Base-by-base conservation (phyloP, 2,329 filamentous ascomycete species). In the Claviceps citrina region DNA sequence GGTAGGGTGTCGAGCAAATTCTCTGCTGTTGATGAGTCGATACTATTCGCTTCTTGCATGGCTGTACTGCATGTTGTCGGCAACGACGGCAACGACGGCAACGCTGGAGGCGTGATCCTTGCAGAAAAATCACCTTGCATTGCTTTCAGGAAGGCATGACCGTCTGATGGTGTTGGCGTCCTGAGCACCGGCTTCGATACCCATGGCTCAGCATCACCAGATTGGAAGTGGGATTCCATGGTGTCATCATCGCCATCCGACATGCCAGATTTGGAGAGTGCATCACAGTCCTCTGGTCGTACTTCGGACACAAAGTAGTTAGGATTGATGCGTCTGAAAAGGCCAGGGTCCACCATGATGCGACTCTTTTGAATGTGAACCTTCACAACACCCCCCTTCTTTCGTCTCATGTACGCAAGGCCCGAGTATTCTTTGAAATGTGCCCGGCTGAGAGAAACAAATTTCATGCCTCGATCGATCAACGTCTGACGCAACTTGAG, bases 341-440 rank as follows among this genome's bases (percentile, higher is more conserved):
- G 83, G 3, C 76, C 76, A 0, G 84, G 76, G 53, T 94, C 87
- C 19, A 94, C 68, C 85, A 94, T 94, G 46, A 93, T 71, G 24
- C 87, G 78, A 15, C 85, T 82, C 45, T 86, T 83, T 46, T 86
- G 84, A 56, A 93, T 80, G 53, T 85, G 85, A 58, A 93, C 79
- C 56, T 85, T 89, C 54, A 82, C 64, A 12, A 43, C 69, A 16
- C 42, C 36, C 4, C 46, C 65, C 51, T 79, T 79, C 64, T 84
- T 84, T 57, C 81, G 79, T 65, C 89, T 93, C 64, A 77, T 75
- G 59, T 85, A 93, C 0, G 82, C 85, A 62, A 93, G 76, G 3
- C 86, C 86, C 40, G 87, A 79, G 56, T 87, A 83, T 51, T 75
- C 78, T 49, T 77, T 81, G 63, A 91, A 93, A 50, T 89, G 78